These are phyloP conservation scores for Zygoascus meyerae DNA, from an alignment of 1,139 yeast genomes.

Conservation along the genomic window DNA sequence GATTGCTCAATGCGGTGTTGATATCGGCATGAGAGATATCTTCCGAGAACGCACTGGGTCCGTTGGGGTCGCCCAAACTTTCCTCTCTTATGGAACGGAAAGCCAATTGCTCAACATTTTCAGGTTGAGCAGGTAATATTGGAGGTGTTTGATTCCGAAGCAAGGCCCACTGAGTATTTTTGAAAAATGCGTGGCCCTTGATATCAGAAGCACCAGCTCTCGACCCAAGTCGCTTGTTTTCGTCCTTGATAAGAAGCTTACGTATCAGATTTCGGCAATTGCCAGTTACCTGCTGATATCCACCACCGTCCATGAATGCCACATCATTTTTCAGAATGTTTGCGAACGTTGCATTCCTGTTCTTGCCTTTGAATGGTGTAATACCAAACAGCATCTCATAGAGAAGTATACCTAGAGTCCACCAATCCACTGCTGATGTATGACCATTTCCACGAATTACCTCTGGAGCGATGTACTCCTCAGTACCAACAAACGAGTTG, in stretches of 20 bases:
- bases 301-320: slow-evolving; percentile 47
- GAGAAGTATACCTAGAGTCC: slow-evolving; percentile 91
- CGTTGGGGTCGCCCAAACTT: slow-evolving; percentile 9
- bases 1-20: slow-evolving; percentile 3
- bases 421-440: slow-evolving; percentile 98
- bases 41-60: slow-evolving; percentile 8
- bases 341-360: slow-evolving; percentile 82
- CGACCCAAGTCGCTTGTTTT: slow-evolving; percentile 79
- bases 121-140: slow-evolving; percentile 80
- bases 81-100: slow-evolving; percentile 1
- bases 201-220: slow-evolving; percentile 92
- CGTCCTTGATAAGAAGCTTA: slow-evolving; percentile 82
- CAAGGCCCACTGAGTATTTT: slow-evolving; percentile 90
- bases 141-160: slow-evolving; percentile 91
- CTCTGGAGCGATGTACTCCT: slow-evolving; percentile 96
- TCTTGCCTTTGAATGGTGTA: slow-evolving; percentile 91
- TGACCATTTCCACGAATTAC: slow-evolving; percentile 96
- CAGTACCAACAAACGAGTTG: slow-evolving; percentile 96
- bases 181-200: slow-evolving; percentile 84
- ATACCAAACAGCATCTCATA: slow-evolving; percentile 94
- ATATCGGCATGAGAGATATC: slow-evolving; percentile 3
- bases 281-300: slow-evolving; percentile 53
- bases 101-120: slow-evolving; percentile 40
- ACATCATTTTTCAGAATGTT: slow-evolving; percentile 82
- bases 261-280: slow-evolving; percentile 73